Percentiles rank a stretch among this genome's conserved stretches.
Conservation (phyloP, 768 basidiomycete species). For the Leccinum variicolor region DNA sequence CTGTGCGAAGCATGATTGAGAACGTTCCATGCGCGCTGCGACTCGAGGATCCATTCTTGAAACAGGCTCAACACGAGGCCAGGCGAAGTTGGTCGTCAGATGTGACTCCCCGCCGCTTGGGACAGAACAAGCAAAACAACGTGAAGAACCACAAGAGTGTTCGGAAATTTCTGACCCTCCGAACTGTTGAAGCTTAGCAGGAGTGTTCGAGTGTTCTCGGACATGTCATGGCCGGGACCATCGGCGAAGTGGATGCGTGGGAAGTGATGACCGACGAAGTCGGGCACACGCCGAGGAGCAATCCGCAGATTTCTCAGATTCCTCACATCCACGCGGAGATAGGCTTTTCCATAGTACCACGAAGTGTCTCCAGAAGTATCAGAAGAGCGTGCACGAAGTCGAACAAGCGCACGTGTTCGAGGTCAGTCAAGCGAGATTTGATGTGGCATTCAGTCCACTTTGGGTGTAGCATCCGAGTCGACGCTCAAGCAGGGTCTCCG, state of each 20-base stretch:
- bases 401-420: neutral
- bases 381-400: neutral
- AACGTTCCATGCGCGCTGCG: neutral
- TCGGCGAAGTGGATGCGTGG: neutral
- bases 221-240: neutral
- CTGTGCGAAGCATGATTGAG: neutral
- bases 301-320: neutral
- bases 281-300: neutral
- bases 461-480: neutral
- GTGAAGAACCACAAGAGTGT: neutral
- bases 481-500: neutral
- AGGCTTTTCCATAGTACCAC: neutral
- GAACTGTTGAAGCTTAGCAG: neutral
- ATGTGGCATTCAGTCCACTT: neutral
- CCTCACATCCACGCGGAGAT: neutral
- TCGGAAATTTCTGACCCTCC: neutral
- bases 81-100: neutral
- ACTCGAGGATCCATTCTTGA: neutral
- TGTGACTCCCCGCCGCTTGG: neutral
- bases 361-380: neutral
- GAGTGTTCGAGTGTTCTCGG: neutral
- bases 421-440: neutral
- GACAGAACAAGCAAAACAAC: neutral
- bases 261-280: neutral
- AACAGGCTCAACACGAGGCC: neutral